Base-by-base conservation (phyloP, 352 stramenopile genomes). In the Phytophthora hybrid region DNA sequence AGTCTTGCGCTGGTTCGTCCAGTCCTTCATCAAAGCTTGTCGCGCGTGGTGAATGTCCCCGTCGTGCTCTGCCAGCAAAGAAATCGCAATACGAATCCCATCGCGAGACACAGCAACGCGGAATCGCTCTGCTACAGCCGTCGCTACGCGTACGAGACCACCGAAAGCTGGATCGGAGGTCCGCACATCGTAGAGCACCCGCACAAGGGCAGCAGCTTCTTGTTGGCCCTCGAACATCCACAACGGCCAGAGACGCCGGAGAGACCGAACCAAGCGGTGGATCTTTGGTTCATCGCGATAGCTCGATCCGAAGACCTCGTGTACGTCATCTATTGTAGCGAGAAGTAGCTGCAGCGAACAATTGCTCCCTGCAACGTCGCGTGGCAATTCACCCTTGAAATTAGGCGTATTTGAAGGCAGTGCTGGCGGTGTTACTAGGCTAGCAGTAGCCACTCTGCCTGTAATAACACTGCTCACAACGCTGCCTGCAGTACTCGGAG, bases 201-300 rank as follows among this genome's bases (percentile, higher is more conserved):
- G 87, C 8, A 95, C 85, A 19, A 95, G 74, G 14, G 66, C 70
- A 37, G 75, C 78, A 19, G 76, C 78, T 63, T 95, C 88, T 51
- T 90, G 82, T 39, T 85, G 78, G 3, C 81, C 81, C 47, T 91
- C 84, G 52, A 88, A 83, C 84, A 95, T 93, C 87, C 88, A 95
- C 57, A 91, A 63, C 6, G 88, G 85, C 88, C 88, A 95, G 46
- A 94, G 63, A 47, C 81, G 78, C 11, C 76, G 75, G 54, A 95
- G 63, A 19, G 71, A 79, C 5, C 76, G 66, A 44, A 92, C 79
- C 10, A 95, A 57, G 9, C 87, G 85, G 34, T 95, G 88, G 13
- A 89, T 78, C 23, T 84, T 87, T 0, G 88, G 71, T 34, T 94
- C 87, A 47, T 93, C 78, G 6, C 77, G 71, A 67, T 89, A 92